Conservation (phyloP, 495 filamentous ascomycete species). For the Astrothelium subdiscretum region DNA sequence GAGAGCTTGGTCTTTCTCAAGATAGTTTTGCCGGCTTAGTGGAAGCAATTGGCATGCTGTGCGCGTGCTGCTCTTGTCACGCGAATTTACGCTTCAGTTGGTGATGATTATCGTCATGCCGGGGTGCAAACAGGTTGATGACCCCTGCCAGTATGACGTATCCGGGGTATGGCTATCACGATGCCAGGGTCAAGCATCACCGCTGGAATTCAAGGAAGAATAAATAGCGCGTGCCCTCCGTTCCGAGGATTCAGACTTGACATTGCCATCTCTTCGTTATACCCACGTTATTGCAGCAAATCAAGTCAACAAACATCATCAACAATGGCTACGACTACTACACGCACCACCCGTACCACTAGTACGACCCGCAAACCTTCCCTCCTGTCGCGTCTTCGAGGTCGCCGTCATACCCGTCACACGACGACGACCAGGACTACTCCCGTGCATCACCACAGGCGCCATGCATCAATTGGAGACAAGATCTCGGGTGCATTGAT, state of each 20-base stretch:
- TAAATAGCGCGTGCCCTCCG: background rate
- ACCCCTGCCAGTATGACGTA: background rate
- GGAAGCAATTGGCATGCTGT: too few species aligned
- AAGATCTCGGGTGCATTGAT: slow-evolving; percentile 59
- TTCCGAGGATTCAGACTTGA: too few species aligned
- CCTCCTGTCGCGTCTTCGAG: slow-evolving; percentile 22
- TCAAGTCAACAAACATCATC: background rate
- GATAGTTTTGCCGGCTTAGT: background rate
- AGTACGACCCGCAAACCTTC: slow-evolving; percentile 12
- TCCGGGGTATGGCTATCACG: background rate
- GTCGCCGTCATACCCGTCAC: slow-evolving; percentile 13
- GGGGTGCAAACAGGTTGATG: background rate
- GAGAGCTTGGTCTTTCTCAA: background rate
- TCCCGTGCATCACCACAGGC: slow-evolving; percentile 36
- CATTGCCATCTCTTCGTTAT: too few species aligned
- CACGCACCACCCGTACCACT: slow-evolving; percentile 16
- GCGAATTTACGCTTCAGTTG: background rate
- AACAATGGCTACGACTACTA: background rate
- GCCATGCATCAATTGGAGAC: slow-evolving; percentile 49
- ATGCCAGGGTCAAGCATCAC: background rate
- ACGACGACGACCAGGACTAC: slow-evolving; percentile 13
- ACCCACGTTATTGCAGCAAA: background rate
- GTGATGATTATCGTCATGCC: background rate
- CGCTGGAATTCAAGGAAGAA: background rate
- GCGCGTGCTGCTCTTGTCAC: too few species aligned